A percentile compares a stretch with the other conserved stretches of the same genome.
Evolutionary conservation across 257 asterid genomes (phyloP).

Genomic region (Solanum sejunctum): DNA sequence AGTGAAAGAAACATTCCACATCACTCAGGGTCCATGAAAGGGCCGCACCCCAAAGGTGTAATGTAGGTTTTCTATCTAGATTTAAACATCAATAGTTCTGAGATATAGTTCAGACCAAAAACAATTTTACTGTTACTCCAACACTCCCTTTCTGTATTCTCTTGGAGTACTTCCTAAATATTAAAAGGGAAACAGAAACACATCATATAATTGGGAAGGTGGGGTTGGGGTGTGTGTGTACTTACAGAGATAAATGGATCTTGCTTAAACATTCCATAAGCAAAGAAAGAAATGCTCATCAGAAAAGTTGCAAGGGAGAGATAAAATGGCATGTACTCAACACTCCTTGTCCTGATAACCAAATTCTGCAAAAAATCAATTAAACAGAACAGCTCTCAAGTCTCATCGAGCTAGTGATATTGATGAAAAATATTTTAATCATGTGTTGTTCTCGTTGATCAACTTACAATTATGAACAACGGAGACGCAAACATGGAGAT

Average conservation of each 20-base stretch:
- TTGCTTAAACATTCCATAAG: slow-evolving; percentile 56
- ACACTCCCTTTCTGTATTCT: not conserved
- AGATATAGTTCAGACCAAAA: too few relatives aligned
- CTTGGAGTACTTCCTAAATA: not conserved
- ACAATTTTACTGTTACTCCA: not conserved
- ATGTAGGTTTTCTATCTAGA: not conserved
- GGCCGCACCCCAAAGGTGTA: not conserved
- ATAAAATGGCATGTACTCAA: slow-evolving; percentile 80
- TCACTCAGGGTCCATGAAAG: not conserved
- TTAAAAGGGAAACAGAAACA: not conserved
- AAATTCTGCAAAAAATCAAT: slow-evolving; percentile 31
- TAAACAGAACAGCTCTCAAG: not conserved
- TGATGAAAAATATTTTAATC: not conserved
- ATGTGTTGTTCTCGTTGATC: not conserved
- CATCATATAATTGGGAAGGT: too few relatives aligned
- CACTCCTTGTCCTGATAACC: slow-evolving; percentile 76
- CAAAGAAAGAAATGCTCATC: slow-evolving; percentile 78
- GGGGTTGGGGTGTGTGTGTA: not conserved
- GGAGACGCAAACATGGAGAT: slow-evolving; percentile 91
- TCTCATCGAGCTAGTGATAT: not conserved
- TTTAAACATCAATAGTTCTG: not conserved
- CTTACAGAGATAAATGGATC: slow-evolving; percentile 67
- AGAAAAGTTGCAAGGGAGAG: slow-evolving; percentile 79
- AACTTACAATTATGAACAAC: slow-evolving; percentile 62
- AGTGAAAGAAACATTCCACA: not conserved